Base-by-base conservation (phyloP, 1,139 yeast species). In the Yamadazyma triangularis region DNA sequence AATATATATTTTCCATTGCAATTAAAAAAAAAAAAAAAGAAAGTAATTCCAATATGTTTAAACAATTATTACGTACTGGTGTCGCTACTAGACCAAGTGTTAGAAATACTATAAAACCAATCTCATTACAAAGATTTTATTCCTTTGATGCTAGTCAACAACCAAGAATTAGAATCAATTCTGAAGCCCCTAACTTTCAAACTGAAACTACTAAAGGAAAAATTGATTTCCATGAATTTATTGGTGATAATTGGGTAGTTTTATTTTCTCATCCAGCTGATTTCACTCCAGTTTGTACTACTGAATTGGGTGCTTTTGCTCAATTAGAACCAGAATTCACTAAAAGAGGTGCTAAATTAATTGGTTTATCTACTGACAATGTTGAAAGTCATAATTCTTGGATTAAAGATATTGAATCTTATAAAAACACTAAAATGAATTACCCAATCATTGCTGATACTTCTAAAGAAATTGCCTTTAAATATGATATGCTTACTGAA, bases 241-340 rank as follows among this genome's bases (percentile, higher is more conserved):
- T 80, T 39, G 88, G 86, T 27, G 77, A 77, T 58, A 62, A 74
- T 37, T 85, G 95, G 94, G 80, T 76, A 34, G 75, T 85, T 35
- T 70, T 85, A 48, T 85, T 85, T 64, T 79, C 89, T 24, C 94
- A 85, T 60, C 94, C 95, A 40, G 93, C 79, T 52, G 93, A 83
- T 53, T 83, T 79, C 68, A 85, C 95, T 29, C 94, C 94, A 33
- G 91, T 85, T 31, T 85, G 95, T 64, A 85, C 94, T 45, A 85
- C 94, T 36, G 95, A 85, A 65, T 71, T 85, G 44, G 94, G 94
- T 41, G 94, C 93, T 8, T 83, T 85, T 50, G 88, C 91, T 48
- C 77, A 80, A 56, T 70, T 85, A 53, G 85, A 82, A 63, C 86
- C 86, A 28, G 93, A 85, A 60, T 85, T 85, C 56, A 69, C 79